Evolutionary conservation across 495 filamentous ascomycete species (phyloP).

Genomic region (Xylaria acuta): DNA sequence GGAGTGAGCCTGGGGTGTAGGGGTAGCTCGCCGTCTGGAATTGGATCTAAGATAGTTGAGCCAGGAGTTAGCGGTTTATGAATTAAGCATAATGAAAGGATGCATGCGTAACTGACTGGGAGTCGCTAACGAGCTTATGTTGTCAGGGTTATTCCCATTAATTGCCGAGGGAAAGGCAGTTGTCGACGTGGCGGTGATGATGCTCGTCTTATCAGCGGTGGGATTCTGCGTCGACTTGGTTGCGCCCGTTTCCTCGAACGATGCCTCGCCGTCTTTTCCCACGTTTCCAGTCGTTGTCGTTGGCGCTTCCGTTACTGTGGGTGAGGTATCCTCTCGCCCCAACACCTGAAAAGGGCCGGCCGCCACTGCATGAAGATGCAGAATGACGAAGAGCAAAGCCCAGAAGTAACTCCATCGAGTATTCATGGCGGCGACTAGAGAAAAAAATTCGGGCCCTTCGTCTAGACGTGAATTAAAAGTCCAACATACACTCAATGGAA

Average conservation of each 20-base stretch:
- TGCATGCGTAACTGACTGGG: slow-evolving; percentile 23
- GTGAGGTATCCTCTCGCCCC: slow-evolving; percentile 38
- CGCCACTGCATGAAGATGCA: slow-evolving; percentile 31
- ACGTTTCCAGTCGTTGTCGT: slow-evolving; percentile 29
- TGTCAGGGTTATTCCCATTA: slow-evolving; percentile 39
- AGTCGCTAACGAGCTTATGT: slow-evolving; percentile 20
- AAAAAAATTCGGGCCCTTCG: not conserved
- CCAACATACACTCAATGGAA: not conserved
- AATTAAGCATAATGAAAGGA: not conserved
- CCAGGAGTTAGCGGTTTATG: slow-evolving; percentile 16
- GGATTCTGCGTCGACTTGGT: slow-evolving; percentile 16
- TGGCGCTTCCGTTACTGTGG: slow-evolving; percentile 29
- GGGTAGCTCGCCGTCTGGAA: slow-evolving; percentile 63
- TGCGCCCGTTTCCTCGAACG: slow-evolving; percentile 20
- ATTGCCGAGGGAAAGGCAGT: slow-evolving; percentile 37
- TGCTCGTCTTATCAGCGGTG: slow-evolving; percentile 23
- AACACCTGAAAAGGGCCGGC: slow-evolving; percentile 25
- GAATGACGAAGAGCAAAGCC: slow-evolving; percentile 41
- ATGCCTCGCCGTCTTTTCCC: slow-evolving; percentile 23
- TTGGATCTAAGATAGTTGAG: slow-evolving; percentile 38
- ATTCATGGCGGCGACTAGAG: slow-evolving; percentile 16
- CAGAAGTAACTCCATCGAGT: slow-evolving; percentile 30
- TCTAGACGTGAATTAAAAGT: slow-evolving; percentile 20
- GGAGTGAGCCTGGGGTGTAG: slow-evolving; percentile 78
- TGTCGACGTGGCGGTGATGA: slow-evolving; percentile 18